A percentile compares a stretch with the other conserved stretches of the same genome.
phyloP scores from a whole-genome alignment of 1,284 basidiomycete genomes.

The Trichosporon coremiiforme region DNA sequence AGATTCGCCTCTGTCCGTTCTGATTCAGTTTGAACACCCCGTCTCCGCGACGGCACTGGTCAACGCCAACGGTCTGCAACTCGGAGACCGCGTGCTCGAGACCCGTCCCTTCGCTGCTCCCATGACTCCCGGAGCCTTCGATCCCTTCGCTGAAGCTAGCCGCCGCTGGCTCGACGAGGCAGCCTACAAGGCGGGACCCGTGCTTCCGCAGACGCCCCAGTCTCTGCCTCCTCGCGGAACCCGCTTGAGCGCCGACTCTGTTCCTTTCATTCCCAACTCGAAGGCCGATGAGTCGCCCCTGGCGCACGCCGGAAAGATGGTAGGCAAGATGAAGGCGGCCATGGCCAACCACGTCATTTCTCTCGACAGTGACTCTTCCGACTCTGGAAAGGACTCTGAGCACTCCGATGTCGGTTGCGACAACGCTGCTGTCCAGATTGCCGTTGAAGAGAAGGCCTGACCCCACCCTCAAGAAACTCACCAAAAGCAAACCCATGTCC shows the following conservation, averaged over 20 bases:
- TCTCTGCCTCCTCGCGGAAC: constrained; percentile 14
- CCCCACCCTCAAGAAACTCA: background rate
- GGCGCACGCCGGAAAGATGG: constrained; percentile 11
- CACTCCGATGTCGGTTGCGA: background rate
- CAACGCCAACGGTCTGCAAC: constrained; percentile 39
- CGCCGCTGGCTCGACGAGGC: constrained; percentile 16
- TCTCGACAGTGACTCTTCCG: constrained; percentile 15
- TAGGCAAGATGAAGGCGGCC: constrained; percentile 14
- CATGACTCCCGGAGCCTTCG: constrained; percentile 20
- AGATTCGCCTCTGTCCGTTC: constrained; percentile 31
- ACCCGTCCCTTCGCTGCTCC: constrained; percentile 12
- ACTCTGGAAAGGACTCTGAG: constrained; percentile 8
- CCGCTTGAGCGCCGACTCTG: constrained; percentile 35
- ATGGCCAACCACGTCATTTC: constrained; percentile 9
- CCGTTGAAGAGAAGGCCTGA: background rate
- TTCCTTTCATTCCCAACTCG: constrained; percentile 35
- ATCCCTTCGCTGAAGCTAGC: constrained; percentile 26
- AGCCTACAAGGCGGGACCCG: background rate
- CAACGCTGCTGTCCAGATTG: too few relatives aligned
- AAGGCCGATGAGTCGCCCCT: constrained; percentile 4
- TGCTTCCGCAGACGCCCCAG: constrained; percentile 12
- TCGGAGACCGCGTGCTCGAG: constrained; percentile 36
- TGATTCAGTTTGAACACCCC: constrained; percentile 46
- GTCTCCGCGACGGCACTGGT: constrained; percentile 41
- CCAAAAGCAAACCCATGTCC: background rate